Conservation (phyloP, 2,329 filamentous ascomycete genomes). For the Thelonectria blattea region DNA sequence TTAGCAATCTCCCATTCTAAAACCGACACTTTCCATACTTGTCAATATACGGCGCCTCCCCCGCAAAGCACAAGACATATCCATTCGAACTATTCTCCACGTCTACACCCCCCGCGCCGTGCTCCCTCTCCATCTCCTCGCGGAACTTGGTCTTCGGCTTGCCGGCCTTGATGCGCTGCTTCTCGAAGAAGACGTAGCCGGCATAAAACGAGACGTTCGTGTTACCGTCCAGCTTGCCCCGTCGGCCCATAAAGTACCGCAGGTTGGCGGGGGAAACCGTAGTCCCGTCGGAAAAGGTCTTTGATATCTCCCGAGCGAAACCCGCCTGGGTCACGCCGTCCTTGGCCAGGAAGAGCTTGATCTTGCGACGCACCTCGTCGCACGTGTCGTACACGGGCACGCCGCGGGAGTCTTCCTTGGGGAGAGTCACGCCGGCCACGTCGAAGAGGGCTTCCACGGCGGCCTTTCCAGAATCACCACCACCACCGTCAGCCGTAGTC, state of each 20-base stretch:
- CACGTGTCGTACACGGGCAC: conserved; percentile 63
- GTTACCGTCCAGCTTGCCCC: conserved; percentile 55
- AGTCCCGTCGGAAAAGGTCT: conserved; percentile 44
- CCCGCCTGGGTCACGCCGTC: conserved; percentile 56
- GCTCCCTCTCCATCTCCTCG: conserved; percentile 55
- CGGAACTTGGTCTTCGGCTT: conserved; percentile 60
- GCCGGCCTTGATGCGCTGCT: conserved; percentile 56
- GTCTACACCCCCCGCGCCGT: conserved; percentile 38
- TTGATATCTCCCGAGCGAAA: conserved; percentile 56
- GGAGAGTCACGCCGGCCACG: conserved; percentile 50
- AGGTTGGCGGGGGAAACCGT: conserved; percentile 52
- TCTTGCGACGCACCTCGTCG: conserved; percentile 63
- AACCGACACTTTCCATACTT: conserved; percentile 31
- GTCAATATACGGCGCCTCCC: conserved; percentile 23
- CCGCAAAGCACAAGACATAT: conserved; percentile 9
- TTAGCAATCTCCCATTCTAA: not conserved
- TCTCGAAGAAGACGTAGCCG: conserved; percentile 65
- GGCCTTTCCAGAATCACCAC: not conserved
- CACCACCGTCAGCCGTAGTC: conserved; percentile 20
- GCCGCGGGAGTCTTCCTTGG: conserved; percentile 51
- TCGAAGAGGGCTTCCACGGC: conserved; percentile 42
- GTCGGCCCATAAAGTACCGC: conserved; percentile 56
- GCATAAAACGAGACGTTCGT: conserved; percentile 58
- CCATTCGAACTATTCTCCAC: conserved; percentile 25
- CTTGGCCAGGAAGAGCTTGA: conserved; percentile 52